Evolutionary conservation across 2,329 filamentous ascomycete genomes (phyloP).

Genomic region (Trichophaea hybrida): DNA sequence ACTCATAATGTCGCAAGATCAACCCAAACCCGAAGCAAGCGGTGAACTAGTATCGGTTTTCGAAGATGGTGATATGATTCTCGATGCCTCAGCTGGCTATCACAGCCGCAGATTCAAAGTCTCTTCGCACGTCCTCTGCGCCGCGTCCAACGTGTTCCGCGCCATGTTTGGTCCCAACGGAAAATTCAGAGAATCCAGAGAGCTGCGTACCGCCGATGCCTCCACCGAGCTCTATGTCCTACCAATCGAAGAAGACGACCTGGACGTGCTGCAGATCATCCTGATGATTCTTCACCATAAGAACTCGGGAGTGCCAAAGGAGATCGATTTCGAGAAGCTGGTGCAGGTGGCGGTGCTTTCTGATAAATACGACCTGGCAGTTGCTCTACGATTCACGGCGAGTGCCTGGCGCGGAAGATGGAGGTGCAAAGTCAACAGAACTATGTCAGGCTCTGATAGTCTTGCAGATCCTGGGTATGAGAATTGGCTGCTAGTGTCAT

Average conservation of each 20-base stretch:
- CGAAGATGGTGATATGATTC: background rate
- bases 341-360: background rate
- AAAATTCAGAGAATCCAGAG: slow-evolving; percentile 8
- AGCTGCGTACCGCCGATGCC: background rate
- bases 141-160: slow-evolving; percentile 10
- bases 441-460: background rate
- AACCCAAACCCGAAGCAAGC: too few relatives aligned
- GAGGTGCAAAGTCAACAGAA: background rate
- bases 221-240: background rate
- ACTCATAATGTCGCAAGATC: too few relatives aligned
- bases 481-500: background rate
- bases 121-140: slow-evolving; percentile 8
- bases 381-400: background rate
- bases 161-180: slow-evolving; percentile 10
- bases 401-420: background rate
- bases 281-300: background rate
- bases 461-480: background rate
- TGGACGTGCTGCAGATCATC: background rate
- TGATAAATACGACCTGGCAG: background rate
- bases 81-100: background rate
- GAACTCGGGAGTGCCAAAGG: background rate
- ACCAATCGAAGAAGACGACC: background rate
- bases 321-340: background rate
- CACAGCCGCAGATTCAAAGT: background rate
- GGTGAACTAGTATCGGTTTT: too few relatives aligned